Evolutionary conservation across 2,329 filamentous ascomycete species (phyloP), one percentile per base, ranked within the genome.

Genomic region (Pseudocercospora cruenta): DNA sequence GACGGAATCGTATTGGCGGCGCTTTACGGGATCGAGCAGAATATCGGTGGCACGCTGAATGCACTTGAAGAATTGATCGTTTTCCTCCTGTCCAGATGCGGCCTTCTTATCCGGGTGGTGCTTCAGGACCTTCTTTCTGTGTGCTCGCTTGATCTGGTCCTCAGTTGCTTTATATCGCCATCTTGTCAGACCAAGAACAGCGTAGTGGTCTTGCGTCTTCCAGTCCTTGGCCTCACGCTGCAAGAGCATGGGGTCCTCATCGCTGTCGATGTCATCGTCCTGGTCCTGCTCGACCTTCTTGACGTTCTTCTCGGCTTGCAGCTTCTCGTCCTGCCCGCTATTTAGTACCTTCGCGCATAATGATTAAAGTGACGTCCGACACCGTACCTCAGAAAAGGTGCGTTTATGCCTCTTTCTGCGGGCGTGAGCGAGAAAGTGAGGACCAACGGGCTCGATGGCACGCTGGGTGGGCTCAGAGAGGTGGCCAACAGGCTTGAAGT

Each of bases 61-160:
- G 82, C 96, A 99, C 87, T 99, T 99, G 91, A 99, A 99, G 86
- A 99, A 99, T 80, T 91, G 92, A 81, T 99, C 95, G 81, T 97
- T 94, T 76, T 98, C 94, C 73, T 88, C 87, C 75, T 88, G 87
- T 68, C 95, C 95, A 57, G 90, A 87, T 28, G 95, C 95, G 16
- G 96, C 95, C 85, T 96, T 96, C 90, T 99, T 99, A 81, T 99
- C 95, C 69, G 95, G 95, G 82, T 99, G 95, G 81, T 99, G 95
- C 84, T 93, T 94, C 72, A 99, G 91, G 71, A 99, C 95, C 91
- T 99, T 99, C 89, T 96, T 97, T 84, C 95, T 93, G 85, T 99
- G 94, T 73, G 96, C 95, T 75, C 92, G 92, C 87, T 97, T 98
- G 86, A 99, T 98, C 85, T 98, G 94, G 73, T 98, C 94, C 81